These are phyloP conservation scores for Plectosphaerella plurivora DNA, from an alignment of 2,329 filamentous ascomycete genomes.

Conservation along the genomic window DNA sequence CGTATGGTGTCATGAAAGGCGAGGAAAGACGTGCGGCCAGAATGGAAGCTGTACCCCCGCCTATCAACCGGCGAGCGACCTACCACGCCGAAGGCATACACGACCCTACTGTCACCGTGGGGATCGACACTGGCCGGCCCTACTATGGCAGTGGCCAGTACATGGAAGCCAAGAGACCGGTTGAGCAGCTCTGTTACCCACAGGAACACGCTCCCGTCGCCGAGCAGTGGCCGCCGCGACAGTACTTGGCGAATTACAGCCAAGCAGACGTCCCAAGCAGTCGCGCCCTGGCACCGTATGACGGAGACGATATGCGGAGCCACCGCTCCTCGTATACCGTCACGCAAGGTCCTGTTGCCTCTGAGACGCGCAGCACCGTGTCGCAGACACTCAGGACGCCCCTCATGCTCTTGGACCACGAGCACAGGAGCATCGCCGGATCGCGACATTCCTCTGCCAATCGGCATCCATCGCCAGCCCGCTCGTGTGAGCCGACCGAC, in stretches of 20 bases:
- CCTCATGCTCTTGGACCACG: slow-evolving; percentile 34
- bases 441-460: slow-evolving; percentile 28
- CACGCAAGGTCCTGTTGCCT: slow-evolving; percentile 18
- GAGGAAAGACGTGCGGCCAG: slow-evolving; percentile 39
- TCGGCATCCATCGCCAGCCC: slow-evolving; percentile 4
- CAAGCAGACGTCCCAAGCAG: slow-evolving; percentile 20
- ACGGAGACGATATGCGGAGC: slow-evolving; percentile 35
- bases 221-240: slow-evolving; percentile 27
- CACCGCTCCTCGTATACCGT: slow-evolving; percentile 33
- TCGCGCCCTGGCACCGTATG: slow-evolving; percentile 27
- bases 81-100: slow-evolving; percentile 27
- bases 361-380: slow-evolving; percentile 37
- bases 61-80: slow-evolving; percentile 39
- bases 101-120: slow-evolving; percentile 18
- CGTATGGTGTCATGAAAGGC: slow-evolving; percentile 67
- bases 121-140: neutral
- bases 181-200: slow-evolving; percentile 32
- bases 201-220: slow-evolving; percentile 23
- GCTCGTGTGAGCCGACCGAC: slow-evolving; percentile 19
- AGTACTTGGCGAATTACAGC: slow-evolving; percentile 30
- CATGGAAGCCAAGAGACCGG: slow-evolving; percentile 28
- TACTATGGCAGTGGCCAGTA: slow-evolving; percentile 23
- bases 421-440: slow-evolving; percentile 33
- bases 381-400: slow-evolving; percentile 25
- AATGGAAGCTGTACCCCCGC: slow-evolving; percentile 35